Base-by-base conservation (phyloP, 148 eudicot genomes). In the Vaccinium myrtillus region DNA sequence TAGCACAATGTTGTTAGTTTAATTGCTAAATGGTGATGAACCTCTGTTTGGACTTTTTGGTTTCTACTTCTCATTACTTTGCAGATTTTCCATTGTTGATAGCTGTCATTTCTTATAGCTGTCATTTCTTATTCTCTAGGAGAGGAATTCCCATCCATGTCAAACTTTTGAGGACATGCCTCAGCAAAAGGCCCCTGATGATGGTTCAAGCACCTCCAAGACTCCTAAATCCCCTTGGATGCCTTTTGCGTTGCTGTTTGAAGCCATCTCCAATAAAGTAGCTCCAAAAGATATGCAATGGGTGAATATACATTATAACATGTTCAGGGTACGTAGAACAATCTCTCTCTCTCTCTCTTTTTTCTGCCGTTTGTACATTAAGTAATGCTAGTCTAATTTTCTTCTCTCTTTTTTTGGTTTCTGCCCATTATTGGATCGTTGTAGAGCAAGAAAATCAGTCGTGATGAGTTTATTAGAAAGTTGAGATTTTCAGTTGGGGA, bases 401-500 rank as follows among this genome's bases (percentile, higher is more conserved):
- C n/a, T 67, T 81, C 19, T 63, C 69, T 10, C 2, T 51, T 51
- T 51, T 2, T 63, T n/a, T 1, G 19, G 3, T 69, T 54, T 69
- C 14, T 12, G 55, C 27, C 81, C 36, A 13, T 65, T 51, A 4
- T 19, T 83, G n/a, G 75, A 46, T 46, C 21, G n/a, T 86, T 25
- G 39, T 82, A 91, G 91, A 81, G 83, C 63, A 89, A 89, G 85
- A 86, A 89, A 81, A 71, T 88, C 12, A 89, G 75, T 77, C 63
- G 92, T 59, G 90, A 87, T n/a, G 88, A 80, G 18, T 91, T 91
- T 86, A 76, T 89, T 59, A 84, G 21, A 46, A 87, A 83, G 84
- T 81, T 91, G 88, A 91, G 92, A 81, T 32, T 75, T 25, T 78
- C 89, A 23, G 91, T 84, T 48, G 92, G 92, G 9, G 92, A 91